Base-by-base conservation (phyloP, 495 filamentous ascomycete genomes). In the Patellaria atrata region DNA sequence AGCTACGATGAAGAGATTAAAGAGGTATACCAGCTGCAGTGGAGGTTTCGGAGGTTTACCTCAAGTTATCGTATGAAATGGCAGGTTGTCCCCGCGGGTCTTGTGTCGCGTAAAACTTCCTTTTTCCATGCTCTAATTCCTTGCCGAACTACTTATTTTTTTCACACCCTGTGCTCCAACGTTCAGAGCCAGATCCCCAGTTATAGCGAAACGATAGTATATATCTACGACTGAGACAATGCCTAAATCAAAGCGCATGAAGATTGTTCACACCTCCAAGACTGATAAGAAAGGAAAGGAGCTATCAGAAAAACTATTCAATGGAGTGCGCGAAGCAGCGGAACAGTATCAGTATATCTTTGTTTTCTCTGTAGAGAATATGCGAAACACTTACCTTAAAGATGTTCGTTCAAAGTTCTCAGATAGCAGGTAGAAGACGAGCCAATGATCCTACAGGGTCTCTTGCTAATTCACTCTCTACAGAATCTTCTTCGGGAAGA, bases 351-450 rank as follows among this genome's bases (percentile, higher is more conserved):
- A 84, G 50, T 73, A 84, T 61, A 77, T 84, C 61, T 87, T 89
- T 62, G 81, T 94, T 57, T 93, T 96, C 58, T 68, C 68, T 40
- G 76, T 96, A 38, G 79, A 93, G 52, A 96, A 97, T 67, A 97
- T 97, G 89, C 83, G 89, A 46, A 97, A 97, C 59, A 92, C 80
- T 26, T 84, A 94, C 58, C 62, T 97, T 55, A 96, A 96, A 63
- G 75, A 82, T 52, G 82, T 96, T 42, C 71, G 89, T 38, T 67
- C 73, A 26, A 75, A 94, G 44, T 73, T 96, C 37, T 63, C 67
- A 33, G 82, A 92, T 58, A 81, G 78, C 65, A 71, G 89, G 81
- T 92, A 64, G 36, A 64, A 19, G 6, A 11, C 13, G 21, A 22
- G 23, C 40, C 17, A 28, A 24, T 14, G 14, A 20, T 16, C 16